Base-by-base conservation (phyloP, 2,329 filamentous ascomycete species). In the Aspergillus quadricinctus region DNA sequence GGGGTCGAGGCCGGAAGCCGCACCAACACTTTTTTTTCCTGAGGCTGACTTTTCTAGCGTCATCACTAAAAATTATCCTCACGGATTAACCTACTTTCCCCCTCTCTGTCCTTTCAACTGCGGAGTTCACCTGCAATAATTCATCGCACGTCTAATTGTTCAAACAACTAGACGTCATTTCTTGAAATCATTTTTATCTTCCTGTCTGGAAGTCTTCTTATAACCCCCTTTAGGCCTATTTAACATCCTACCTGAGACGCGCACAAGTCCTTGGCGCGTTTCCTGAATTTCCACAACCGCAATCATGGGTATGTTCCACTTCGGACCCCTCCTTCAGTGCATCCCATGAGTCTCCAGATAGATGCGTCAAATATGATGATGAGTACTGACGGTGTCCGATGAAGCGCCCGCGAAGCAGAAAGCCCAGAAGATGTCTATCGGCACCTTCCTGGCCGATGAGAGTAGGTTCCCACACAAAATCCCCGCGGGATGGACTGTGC, bases 361-460 rank as follows among this genome's bases (percentile, higher is more conserved):
- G 53, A 27, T 52, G 53, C 60, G 52, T 54, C 53, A 55, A 51
- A 43, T 52, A 17, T 41, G 21, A 52, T 61, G 53, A 58, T 66
- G 61, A 61, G 62, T 69, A 73, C 82, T 85, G 68, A 85, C 75
- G 40, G 57, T 66, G 53, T 59, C 59, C 53, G 55, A 50, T 73
- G 59, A 72, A 96, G 92, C 89, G 84, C 93, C 92, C 66, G 90
- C 92, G 77, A 95, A 95, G 82, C 89, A 91, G 81, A 88, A 96
- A 80, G 83, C 86, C 77, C 88, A 96, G 86, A 99, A 95, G 84
- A 93, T 99, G 89, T 91, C 90, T 82, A 87, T 97, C 74, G 90
- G 91, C 83, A 90, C 91, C 79, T 99, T 99, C 85, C 85, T 99
- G 82, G 83, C 84, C 74, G 91, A 97, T 77, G 84, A 91, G 78